Percentiles rank a stretch among this genome's conserved stretches.
phyloP scores from a whole-genome alignment of 2,329 filamentous ascomycete species.

The Xylariaceae sp. region DNA sequence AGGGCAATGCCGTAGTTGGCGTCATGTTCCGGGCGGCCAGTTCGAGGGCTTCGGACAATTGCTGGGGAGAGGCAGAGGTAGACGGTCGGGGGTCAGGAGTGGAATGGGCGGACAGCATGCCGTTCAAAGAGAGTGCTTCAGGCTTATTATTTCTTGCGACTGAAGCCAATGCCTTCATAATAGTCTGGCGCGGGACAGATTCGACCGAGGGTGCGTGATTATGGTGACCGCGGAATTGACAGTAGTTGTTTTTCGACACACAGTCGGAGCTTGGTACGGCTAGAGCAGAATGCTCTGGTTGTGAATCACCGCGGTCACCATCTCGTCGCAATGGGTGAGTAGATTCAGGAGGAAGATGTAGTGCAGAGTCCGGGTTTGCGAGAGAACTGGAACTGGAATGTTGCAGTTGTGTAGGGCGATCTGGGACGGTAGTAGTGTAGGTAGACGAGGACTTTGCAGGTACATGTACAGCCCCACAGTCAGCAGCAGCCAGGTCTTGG shows the following conservation, averaged over 20 bases:
- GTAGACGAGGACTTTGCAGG: conserved; percentile 25
- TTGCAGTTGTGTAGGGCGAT: conserved; percentile 18
- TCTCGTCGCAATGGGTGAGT: conserved; percentile 22
- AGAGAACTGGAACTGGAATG: conserved; percentile 5
- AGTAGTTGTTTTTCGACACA: conserved; percentile 34
- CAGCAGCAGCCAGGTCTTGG: conserved; percentile 14
- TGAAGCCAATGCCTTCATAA: conserved; percentile 80
- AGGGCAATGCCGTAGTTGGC: conserved; percentile 59
- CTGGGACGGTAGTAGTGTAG: conserved; percentile 13
- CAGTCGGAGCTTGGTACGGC: conserved; percentile 29
- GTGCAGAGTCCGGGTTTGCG: conserved; percentile 22
- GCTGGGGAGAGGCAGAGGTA: conserved; percentile 56
- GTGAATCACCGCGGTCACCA: conserved; percentile 29
- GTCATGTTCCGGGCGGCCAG: conserved; percentile 50
- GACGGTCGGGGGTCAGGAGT: conserved; percentile 40
- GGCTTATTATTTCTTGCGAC: conserved; percentile 62
- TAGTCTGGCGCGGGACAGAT: conserved; percentile 74
- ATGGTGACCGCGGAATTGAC: conserved; percentile 41
- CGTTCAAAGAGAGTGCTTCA: conserved; percentile 63
- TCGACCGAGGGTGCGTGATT: conserved; percentile 63
- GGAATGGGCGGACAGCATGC: conserved; percentile 56
- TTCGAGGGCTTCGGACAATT: conserved; percentile 64
- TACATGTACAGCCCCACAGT: conserved; percentile 23
- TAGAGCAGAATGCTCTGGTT: conserved; percentile 29
- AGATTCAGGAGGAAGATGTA: conserved; percentile 13